Base-by-base conservation (phyloP, 2,329 filamentous ascomycete species). In the Neurospora crassa region DNA sequence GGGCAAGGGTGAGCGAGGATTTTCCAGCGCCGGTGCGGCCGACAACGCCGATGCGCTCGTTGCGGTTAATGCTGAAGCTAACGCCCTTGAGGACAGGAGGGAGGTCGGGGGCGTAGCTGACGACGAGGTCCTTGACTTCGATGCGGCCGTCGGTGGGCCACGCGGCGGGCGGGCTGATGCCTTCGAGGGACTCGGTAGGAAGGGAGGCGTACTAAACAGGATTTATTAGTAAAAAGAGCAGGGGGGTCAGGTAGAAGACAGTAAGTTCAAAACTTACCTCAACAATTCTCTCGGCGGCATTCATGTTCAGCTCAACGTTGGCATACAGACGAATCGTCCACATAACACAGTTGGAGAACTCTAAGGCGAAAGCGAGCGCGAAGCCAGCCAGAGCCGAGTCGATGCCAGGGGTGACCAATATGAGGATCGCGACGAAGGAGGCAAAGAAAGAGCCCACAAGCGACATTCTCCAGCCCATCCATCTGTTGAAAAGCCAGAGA, bases 1-100 rank as follows among this genome's bases (percentile, higher is more conserved):
- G 82, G 0, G 92, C 91, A 1, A 94, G 83, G 0, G 92, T 93
- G 29, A 94, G 81, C 0, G 90, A 92, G 0, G 90, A 92, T 80
- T 94, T 94, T 71, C 92, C 92, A 0, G 91, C 91, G 3, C 92
- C 92, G 0, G 92, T 94, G 18, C 92, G 88, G 12, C 92, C 92
- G 5, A 94, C 89, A 3, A 94, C 89, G n/a, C 91, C 91, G 18
- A 94, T 82, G 16, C 92, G 84, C 80, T 94, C 88, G 74, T 90
- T 91, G 70, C 87, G 84, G 53, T 88, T 84, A 14, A 93, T 86
- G 16, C 81, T 82, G 79, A 95, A 94, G 1, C 84, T 88, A 20
- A 94, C 82, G 0, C 89, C 89, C 78, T 88, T 91, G 2, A 94
- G 82, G 0, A 94, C 90, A 0, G 91, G 87, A 0, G 90, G 89